These are phyloP conservation scores for Sporobolomyces pararoseus DNA, from an alignment of 768 basidiomycete species.

Conservation along the genomic window DNA sequence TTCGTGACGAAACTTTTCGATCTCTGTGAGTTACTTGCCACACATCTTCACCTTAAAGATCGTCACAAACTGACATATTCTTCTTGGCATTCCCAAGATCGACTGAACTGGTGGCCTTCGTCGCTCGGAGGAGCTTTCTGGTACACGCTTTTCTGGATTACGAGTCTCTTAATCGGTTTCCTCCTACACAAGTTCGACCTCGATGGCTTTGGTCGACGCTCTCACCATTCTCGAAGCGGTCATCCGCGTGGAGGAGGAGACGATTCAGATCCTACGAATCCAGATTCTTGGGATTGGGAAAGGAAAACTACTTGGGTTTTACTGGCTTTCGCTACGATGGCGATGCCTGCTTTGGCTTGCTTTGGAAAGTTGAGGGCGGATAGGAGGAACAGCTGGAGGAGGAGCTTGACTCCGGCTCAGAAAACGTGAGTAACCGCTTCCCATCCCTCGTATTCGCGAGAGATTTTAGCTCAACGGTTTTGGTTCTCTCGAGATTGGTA, in stretches of 20 bases:
- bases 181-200: conserved; percentile 43
- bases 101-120: conserved; percentile 52
- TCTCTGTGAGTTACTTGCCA: conserved; percentile 45
- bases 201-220: conserved; percentile 41
- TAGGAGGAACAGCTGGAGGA: conserved; percentile 50
- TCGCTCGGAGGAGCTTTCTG: conserved; percentile 50
- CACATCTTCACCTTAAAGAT: background rate
- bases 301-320: conserved; percentile 46
- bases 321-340: conserved; percentile 44
- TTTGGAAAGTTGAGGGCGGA: conserved; percentile 52
- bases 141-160: conserved; percentile 50
- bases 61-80: background rate
- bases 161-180: conserved; percentile 42
- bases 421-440: conserved; percentile 46
- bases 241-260: background rate
- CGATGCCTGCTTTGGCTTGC: conserved; percentile 46
- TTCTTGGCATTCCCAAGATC: background rate
- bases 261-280: conserved; percentile 27
- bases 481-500: conserved; percentile 23
- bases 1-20: conserved; percentile 54
- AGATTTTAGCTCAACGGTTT: no score
- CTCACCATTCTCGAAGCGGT: background rate
- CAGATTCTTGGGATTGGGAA: conserved; percentile 45
- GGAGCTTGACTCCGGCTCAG: conserved; percentile 48
- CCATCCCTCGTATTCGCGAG: no score